Base-by-base conservation (phyloP, 2,329 filamentous ascomycete genomes). In the Ceratocystis papillata region DNA sequence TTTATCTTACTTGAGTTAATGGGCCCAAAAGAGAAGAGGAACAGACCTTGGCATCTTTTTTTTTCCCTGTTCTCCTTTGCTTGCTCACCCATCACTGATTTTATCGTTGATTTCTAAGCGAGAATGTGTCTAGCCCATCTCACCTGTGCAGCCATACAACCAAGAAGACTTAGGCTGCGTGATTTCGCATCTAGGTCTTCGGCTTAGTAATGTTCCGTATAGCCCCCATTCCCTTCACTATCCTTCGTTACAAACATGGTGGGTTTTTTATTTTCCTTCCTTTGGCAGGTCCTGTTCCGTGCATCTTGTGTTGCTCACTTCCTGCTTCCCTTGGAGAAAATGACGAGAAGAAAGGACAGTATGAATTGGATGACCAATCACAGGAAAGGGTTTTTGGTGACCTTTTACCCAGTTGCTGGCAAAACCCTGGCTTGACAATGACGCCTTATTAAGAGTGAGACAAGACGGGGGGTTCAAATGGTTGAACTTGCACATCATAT, bases 381-480 rank as follows among this genome's bases (percentile, higher is more conserved):
- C 15, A 20, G 53, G 12, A 17, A 12, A 28, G 5, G 50, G 15
- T 17, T 28, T 28, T 57, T 12, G 53, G 22, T 15, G 53, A 5
- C 53, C 53, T 57, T 57, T 57, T 57, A 57, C 53, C 53, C 28
- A 25, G 25, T 57, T 30, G 48, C 20, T 57, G 12, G 53, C 53
- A 57, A 30, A 57, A 57, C 22, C 53, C 53, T 57, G 28, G 53
- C 25, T 33, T 20, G 28, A 17, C 53, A 57, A 57, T 57, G 28
- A 57, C 53, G 53, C 53, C 53, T 57, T 57, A 28, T 33, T 57
- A 28, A 33, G 28, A 33, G n/a, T 28, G 12, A 57, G 53, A 41
- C 37, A 41, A 41, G 37, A 41, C 10, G 37, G 5, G 10, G 37
- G 37, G 37, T 41, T 12, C 37, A 15, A 33, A 33, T 7, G 6